A percentile compares a stretch with the other conserved stretches of the same genome.
phyloP scores from a whole-genome alignment of 1,284 basidiomycete species.

The Rhodotorula sp. region DNA sequence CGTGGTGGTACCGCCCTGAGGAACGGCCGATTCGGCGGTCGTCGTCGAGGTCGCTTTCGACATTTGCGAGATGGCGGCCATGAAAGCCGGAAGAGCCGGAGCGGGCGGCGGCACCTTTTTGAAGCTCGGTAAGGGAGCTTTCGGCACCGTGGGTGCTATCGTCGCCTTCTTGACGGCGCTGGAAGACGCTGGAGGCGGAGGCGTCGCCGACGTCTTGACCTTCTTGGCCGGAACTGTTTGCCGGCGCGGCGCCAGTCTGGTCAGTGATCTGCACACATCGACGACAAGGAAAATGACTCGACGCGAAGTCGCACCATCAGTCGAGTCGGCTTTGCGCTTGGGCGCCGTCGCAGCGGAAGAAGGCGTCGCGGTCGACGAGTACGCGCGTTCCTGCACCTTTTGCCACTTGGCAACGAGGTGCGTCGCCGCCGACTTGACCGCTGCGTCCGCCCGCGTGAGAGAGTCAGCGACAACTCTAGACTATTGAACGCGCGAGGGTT shows the following conservation, averaged over 20 bases:
- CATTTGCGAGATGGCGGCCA: not conserved
- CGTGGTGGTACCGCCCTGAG: no score
- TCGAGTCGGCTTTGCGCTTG: constrained; percentile 19
- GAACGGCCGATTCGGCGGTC: not conserved
- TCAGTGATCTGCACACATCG: no score
- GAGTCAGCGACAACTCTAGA: not conserved
- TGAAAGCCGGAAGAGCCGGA: not conserved
- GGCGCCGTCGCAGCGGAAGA: not conserved
- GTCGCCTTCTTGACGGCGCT: not conserved
- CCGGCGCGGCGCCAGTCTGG: not conserved
- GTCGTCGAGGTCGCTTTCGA: not conserved
- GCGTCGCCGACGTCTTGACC: constrained; percentile 13
- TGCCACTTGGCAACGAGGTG: constrained; percentile 18
- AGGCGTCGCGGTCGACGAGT: not conserved
- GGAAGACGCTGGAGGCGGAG: not conserved
- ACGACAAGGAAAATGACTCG: no score
- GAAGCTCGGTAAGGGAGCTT: not conserved
- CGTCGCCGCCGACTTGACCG: constrained; percentile 12
- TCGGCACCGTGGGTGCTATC: not conserved
- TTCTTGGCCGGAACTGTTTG: constrained; percentile 25
- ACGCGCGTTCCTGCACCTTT: constrained; percentile 6
- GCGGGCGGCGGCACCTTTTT: not conserved
- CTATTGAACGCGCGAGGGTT: not conserved
- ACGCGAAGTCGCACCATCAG: constrained; percentile 6
- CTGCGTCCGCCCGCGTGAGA: no score